Percentiles rank a stretch among this genome's conserved stretches.
phyloP scores from a whole-genome alignment of 352 stramenopile species.

The Pythium periplocum region DNA sequence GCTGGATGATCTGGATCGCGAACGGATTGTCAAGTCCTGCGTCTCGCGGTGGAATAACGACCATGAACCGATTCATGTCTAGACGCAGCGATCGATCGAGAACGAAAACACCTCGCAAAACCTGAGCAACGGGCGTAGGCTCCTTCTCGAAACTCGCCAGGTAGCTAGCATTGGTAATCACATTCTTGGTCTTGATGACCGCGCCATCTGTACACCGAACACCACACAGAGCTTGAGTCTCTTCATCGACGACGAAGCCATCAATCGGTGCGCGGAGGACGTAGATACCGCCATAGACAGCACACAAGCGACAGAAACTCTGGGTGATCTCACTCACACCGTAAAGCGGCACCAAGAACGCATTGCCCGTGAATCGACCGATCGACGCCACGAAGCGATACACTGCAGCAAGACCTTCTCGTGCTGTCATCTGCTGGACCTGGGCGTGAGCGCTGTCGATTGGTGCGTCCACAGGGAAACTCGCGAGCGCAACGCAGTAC shows the following conservation, averaged over 20 bases:
- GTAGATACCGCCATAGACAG: conserved; percentile 86
- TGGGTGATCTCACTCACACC: conserved; percentile 84
- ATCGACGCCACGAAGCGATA: conserved; percentile 59
- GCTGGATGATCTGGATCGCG: conserved; percentile 67
- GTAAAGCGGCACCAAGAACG: conserved; percentile 81
- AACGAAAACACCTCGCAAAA: conserved; percentile 60
- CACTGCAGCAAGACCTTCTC: conserved; percentile 21
- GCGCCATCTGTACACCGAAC: conserved; percentile 36
- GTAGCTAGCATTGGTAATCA: conserved; percentile 62
- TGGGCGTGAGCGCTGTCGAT: neutral
- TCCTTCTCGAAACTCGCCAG: conserved; percentile 5
- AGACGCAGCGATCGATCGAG: conserved; percentile 34
- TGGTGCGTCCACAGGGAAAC: conserved; percentile 23
- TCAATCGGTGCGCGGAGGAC: conserved; percentile 65
- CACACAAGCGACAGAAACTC: conserved; percentile 82
- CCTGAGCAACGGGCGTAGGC: conserved; percentile 9
- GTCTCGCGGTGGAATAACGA: conserved; percentile 66
- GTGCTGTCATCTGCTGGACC: conserved; percentile 42
- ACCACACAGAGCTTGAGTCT: conserved; percentile 26
- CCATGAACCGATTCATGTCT: conserved; percentile 42
- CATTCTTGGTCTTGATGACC: conserved; percentile 36
- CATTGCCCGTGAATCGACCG: conserved; percentile 80
- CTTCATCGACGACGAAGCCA: conserved; percentile 41
- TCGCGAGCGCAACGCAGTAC: conserved; percentile 80
- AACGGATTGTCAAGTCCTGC: conserved; percentile 43